Conservation (phyloP, 2,329 filamentous ascomycete species). For the Monilinia fructicola region DNA sequence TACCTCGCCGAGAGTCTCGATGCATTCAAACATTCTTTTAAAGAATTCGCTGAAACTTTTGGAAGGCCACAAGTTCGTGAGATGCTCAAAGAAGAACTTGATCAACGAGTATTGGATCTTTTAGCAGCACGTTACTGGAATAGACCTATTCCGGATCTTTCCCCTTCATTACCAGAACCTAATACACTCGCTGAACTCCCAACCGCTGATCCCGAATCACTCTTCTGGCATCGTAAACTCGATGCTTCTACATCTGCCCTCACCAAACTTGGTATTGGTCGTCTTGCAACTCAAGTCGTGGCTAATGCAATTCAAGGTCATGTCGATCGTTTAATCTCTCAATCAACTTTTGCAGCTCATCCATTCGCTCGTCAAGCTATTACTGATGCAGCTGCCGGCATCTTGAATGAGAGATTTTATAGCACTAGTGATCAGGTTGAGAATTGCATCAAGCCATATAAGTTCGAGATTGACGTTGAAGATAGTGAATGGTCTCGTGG, state of each 20-base stretch:
- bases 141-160: conserved; percentile 84
- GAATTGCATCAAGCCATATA: conserved; percentile 98
- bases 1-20: conserved; percentile 95
- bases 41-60: conserved; percentile 86
- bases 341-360: conserved; percentile 84
- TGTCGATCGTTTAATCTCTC: conserved; percentile 73
- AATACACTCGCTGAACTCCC: conserved; percentile 77
- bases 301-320: conserved; percentile 83
- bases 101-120: conserved; percentile 91
- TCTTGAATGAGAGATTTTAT: conserved; percentile 92
- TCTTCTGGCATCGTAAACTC: conserved; percentile 92
- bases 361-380: conserved; percentile 94
- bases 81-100: conserved; percentile 85
- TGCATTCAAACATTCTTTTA: conserved; percentile 96
- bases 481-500: conserved; percentile 85
- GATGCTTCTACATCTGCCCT: conserved; percentile 87
- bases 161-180: conserved; percentile 61
- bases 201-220: conserved; percentile 78
- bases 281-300: conserved; percentile 88
- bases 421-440: conserved; percentile 97
- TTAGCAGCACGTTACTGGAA: conserved; percentile 97
- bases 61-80: conserved; percentile 86
- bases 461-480: conserved; percentile 95
- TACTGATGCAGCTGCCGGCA: conserved; percentile 81
- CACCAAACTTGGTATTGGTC: conserved; percentile 90